Evolutionary conservation across 768 basidiomycete species (phyloP), one percentile per base, ranked within the genome.

Genomic region (Agaricus subrufescens): DNA sequence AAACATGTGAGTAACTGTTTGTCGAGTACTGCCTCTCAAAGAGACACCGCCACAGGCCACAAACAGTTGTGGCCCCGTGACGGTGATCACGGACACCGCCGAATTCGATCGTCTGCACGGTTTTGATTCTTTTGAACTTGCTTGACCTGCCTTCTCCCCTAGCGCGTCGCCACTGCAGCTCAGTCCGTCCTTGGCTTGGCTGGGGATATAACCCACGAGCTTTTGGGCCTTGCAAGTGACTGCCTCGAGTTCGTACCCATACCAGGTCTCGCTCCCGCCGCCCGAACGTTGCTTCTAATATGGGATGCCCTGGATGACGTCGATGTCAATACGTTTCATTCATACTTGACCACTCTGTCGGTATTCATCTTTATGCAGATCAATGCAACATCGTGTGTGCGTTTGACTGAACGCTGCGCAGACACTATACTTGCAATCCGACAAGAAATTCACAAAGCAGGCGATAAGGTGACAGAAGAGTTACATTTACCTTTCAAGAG

Each of bases 351-450:
- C 12, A 19, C 19, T 52, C n/a, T 19, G 31, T 30, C n/a, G 23
- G 12, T 14, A 30, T 42, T 46, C 39, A 53, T 38, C 7, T n/a
- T 9, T 49, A 46, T 31, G 34, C 53, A 86, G 84, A 72, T 77
- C 51, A 86, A 86, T 59, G 72, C 81, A 23, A 65, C 81, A 8
- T 74, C 80, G 4, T 85, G 82, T 61, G 68, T 86, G 44, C 82
- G 82, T 25, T 71, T 86, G 30, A 81, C 82, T 0, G 82, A 84
- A 58, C 80, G 83, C 15, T 84, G 83, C 56, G 85, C 85, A 0
- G 79, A 77, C 8, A 75, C 82, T 26, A 75, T 86, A 11, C 71
- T 79, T 23, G 76, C 78, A 19, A 75, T 86, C 29, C 76, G 77
- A 1, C 73, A 77, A 44, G 85, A 86, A 54, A 70, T 85, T 3